Base-by-base conservation (phyloP, 371 early-diverging fungal species). In the Sporodiniella umbellata region DNA sequence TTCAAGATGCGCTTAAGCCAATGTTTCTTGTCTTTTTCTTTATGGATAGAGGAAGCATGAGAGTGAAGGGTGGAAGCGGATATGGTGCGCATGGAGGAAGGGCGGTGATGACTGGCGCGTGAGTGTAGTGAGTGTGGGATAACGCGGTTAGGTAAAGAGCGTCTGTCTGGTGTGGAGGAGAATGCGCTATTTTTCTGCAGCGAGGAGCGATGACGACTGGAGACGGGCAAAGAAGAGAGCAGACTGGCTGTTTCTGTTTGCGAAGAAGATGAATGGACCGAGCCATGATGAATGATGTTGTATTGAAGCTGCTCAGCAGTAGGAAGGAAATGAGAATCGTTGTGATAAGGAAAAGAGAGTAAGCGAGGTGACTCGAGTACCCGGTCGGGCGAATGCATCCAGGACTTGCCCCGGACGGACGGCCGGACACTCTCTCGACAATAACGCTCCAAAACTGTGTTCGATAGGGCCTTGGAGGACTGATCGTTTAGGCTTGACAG, bases 271-370 rank as follows among this genome's bases (percentile, higher is more conserved):
- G 42, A 22, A 17, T 12, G 21, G 24, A n/a, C 8, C 14, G 45
- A 15, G 11, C 39, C 21, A 4, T 33, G 21, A 33, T 38, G 26
- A 0, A 19, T 4, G 8, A 39, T 24, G n/a, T 47, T 40, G 11
- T 51, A 57, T 30, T 56, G 58, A 2, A 51, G 48, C 24, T 56
- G 46, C 51, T 66, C 67, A 18, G 60, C 66, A 11, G 65, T 56
- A 17, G 74, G 69, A 26, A 69, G 53, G 26, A 73, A 67, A 19
- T 60, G 48, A 3, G 62, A 60, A 33, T 69, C 74, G 33, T 73
- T 73, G 50, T 73, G 74, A 46, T 73, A 73, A 17, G 74, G 74
- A 42, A 73, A 73, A 8, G 69, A 60, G 8, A 69, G 49, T 52
- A 53, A 2, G 23, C 56, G 46, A 24, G 67, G 67, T 1, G 67